Conservation (phyloP, 139 green algal genomes). For the Nannochloris sp. region DNA sequence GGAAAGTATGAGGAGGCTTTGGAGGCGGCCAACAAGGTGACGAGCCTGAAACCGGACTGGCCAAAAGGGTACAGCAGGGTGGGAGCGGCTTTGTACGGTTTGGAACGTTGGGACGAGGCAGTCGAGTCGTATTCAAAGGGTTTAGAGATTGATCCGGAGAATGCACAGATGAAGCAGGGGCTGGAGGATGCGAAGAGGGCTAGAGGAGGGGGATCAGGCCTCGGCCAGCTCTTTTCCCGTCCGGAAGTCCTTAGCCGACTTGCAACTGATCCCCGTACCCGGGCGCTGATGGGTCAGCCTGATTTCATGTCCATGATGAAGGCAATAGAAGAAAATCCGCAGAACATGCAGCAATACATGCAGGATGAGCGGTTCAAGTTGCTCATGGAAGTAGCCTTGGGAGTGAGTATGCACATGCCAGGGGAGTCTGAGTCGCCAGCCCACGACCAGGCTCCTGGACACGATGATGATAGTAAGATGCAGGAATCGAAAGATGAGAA, state of each 20-base stretch:
- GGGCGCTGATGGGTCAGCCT: slow-evolving; percentile 63
- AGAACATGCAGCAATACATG: slow-evolving; percentile 53
- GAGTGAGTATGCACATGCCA: slow-evolving; percentile 28
- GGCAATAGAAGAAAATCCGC: slow-evolving; percentile 62
- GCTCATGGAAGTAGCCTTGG: slow-evolving; percentile 54
- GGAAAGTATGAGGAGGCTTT: slow-evolving; percentile 73
- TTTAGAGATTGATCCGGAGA: slow-evolving; percentile 66
- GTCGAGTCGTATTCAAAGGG: slow-evolving; percentile 71
- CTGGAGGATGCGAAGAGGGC: slow-evolving; percentile 49
- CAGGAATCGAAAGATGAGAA: background rate
- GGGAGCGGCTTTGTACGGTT: slow-evolving; percentile 70
- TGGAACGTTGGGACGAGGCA: slow-evolving; percentile 62
- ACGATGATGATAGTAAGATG: background rate
- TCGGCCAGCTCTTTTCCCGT: slow-evolving; percentile 25
- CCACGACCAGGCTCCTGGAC: background rate
- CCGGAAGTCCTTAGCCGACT: slow-evolving; percentile 74
- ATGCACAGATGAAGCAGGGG: slow-evolving; percentile 49
- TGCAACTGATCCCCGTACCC: slow-evolving; percentile 72
- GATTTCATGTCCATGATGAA: slow-evolving; percentile 86
- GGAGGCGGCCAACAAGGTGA: slow-evolving; percentile 69
- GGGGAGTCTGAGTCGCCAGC: background rate
- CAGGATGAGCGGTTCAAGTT: slow-evolving; percentile 57
- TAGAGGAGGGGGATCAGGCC: background rate
- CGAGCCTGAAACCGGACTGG: slow-evolving; percentile 85
- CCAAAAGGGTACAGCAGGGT: slow-evolving; percentile 89